These are phyloP conservation scores for Daldinia sp. DNA, from an alignment of 2,329 filamentous ascomycete genomes.

Conservation along the genomic window DNA sequence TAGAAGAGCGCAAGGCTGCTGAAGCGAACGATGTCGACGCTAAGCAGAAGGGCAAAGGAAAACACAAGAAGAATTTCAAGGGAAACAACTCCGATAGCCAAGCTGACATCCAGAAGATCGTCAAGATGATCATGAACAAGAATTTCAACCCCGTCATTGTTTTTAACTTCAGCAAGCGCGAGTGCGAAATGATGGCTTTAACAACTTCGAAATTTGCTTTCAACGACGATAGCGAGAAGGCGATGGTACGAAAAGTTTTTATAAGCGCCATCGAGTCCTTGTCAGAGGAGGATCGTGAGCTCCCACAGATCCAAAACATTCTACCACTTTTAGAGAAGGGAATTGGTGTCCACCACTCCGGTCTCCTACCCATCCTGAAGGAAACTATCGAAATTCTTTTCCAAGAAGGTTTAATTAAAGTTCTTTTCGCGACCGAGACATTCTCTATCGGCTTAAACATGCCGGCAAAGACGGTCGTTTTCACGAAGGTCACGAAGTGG, in stretches of 20 bases:
- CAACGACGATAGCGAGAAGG: constrained; percentile 95
- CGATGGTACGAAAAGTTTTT: constrained; percentile 94
- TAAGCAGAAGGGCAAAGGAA: constrained; percentile 85
- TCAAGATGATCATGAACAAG: constrained; percentile 98
- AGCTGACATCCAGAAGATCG: constrained; percentile 94
- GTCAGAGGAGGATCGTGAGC: constrained; percentile 86
- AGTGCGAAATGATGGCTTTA: constrained; percentile 90
- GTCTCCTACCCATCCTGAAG: constrained; percentile 92
- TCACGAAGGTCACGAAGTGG: constrained; percentile 94
- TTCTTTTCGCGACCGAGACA: constrained; percentile 96
- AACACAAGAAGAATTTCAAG: constrained; percentile 91
- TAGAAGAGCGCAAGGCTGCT: constrained; percentile 86
- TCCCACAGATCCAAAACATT: constrained; percentile 91
- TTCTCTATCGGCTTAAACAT: constrained; percentile 99
- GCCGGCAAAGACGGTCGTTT: constrained; percentile 99
- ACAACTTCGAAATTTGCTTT: constrained; percentile 88
- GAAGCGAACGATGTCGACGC: constrained; percentile 82
- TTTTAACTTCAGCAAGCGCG: constrained; percentile 98
- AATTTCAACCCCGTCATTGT: constrained; percentile 98
- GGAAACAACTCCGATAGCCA: constrained; percentile 75
- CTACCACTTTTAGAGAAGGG: constrained; percentile 88
- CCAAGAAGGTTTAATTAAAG: constrained; percentile 97
- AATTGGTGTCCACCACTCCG: constrained; percentile 97
- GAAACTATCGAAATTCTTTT: constrained; percentile 99
- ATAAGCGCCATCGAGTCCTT: constrained; percentile 90